phyloP scores from a whole-genome alignment of 2,329 filamentous ascomycete genomes.

The Teratosphaeria gauchensis region DNA sequence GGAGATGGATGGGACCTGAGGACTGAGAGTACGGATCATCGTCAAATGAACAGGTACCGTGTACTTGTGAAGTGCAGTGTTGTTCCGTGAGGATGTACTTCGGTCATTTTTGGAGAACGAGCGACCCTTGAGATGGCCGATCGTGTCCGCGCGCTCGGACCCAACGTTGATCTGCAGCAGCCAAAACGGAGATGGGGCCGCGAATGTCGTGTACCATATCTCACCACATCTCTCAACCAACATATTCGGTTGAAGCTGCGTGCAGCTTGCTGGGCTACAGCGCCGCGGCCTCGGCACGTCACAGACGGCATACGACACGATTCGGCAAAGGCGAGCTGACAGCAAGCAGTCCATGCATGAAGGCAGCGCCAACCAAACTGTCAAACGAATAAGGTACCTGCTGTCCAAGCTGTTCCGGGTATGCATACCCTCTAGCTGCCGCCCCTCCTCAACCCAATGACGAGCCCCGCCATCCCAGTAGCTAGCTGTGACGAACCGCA shows the following conservation, averaged over 20 bases:
- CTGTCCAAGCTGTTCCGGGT: neutral
- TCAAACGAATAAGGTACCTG: neutral
- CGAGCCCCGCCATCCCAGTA: conserved; percentile 3
- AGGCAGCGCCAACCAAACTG: neutral
- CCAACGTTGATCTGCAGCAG: neutral
- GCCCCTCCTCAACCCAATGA: conserved; percentile 6
- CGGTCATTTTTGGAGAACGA: neutral
- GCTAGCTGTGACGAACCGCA: conserved; percentile 15
- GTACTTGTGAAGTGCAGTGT: neutral
- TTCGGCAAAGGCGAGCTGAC: neutral
- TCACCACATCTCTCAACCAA: neutral
- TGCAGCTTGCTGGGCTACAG: neutral
- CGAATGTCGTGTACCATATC: neutral
- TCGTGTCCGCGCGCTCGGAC: neutral
- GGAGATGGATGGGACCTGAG: neutral
- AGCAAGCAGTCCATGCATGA: neutral
- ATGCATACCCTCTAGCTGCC: conserved; percentile 12
- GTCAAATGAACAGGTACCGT: neutral
- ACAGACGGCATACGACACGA: neutral
- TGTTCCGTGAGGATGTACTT: neutral
- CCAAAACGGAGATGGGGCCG: neutral
- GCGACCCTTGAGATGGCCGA: neutral
- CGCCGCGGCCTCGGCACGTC: neutral
- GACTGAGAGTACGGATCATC: too few relatives aligned
- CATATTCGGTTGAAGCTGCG: neutral